Evolutionary conservation across 116 monocot species (phyloP).

Genomic region (Iris pallida): DNA sequence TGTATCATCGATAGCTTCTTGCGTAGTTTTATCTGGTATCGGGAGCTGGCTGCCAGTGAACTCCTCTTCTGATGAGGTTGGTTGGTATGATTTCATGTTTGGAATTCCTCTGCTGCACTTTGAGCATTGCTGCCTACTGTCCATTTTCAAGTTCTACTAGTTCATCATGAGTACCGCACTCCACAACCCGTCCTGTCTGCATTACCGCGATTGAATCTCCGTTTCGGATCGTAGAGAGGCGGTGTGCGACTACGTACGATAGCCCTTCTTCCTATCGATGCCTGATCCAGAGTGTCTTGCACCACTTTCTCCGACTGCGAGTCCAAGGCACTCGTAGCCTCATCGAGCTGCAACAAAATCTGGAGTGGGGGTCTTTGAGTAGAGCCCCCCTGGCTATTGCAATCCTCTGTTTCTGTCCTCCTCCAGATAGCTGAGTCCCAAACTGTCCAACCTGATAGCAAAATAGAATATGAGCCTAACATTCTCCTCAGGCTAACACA

Average conservation of each 20-base stretch:
- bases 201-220: conserved; percentile 13
- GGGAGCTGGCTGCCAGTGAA: neutral
- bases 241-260: conserved; percentile 36
- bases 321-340: conserved; percentile 28
- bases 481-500: no score
- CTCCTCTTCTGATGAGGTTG: neutral
- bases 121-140: conserved; percentile 2
- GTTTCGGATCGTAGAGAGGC: conserved; percentile 23
- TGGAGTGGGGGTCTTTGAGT: conserved; percentile 30
- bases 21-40: neutral
- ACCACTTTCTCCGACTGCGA: conserved; percentile 30
- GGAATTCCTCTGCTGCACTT: neutral
- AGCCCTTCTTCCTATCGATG: conserved; percentile 28
- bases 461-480: neutral
- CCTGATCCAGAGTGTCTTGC: conserved; percentile 35
- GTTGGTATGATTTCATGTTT: neutral
- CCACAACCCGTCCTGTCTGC: conserved; percentile 1
- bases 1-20: neutral
- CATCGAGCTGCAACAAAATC: conserved; percentile 19
- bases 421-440: neutral
- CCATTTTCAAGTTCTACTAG: conserved; percentile 2
- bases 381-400: conserved; percentile 42
- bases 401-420: conserved; percentile 28
- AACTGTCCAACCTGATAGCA: neutral
- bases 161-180: conserved; percentile 9